phyloP scores from a whole-genome alignment of 192 early-diverging fungal genomes.

The Dissophora ornata region DNA sequence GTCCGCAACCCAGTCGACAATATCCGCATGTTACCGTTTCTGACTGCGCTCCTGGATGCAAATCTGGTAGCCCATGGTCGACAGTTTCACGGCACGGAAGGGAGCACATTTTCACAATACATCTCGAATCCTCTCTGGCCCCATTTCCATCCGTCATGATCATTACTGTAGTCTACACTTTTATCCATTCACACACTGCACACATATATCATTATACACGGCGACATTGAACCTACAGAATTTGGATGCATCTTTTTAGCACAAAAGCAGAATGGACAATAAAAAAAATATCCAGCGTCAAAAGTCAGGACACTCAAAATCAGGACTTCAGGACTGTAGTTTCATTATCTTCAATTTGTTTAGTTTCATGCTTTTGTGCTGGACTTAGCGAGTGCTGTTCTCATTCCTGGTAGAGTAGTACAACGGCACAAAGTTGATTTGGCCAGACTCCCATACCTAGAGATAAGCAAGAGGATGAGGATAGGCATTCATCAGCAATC shows the following conservation, averaged over 20 bases:
- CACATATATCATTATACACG: too few relatives aligned
- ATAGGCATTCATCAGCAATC: not conserved
- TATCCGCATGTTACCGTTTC: slow-evolving; percentile 7
- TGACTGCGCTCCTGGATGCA: slow-evolving; percentile 17
- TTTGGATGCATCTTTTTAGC: too few relatives aligned
- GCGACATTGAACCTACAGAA: too few relatives aligned
- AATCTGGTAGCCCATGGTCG: slow-evolving; percentile 15
- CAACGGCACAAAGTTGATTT: slow-evolving; percentile 39
- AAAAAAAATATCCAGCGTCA: too few relatives aligned
- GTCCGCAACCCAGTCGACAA: slow-evolving; percentile 15
- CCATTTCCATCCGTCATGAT: slow-evolving; percentile 14
- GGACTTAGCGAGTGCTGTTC: too few relatives aligned
- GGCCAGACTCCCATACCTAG: slow-evolving; percentile 53
- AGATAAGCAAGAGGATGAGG: not conserved
- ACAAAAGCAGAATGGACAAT: too few relatives aligned
- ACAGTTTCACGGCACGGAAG: slow-evolving; percentile 6
- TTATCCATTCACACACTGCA: too few relatives aligned
- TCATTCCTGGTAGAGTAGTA: slow-evolving; percentile 25
- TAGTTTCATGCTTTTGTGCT: too few relatives aligned
- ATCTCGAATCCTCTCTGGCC: slow-evolving; percentile 16
- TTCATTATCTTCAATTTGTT: too few relatives aligned
- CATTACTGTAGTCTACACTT: too few relatives aligned
- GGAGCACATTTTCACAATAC: slow-evolving; percentile 6
- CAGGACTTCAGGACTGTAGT: not conserved
- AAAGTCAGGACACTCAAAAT: not conserved